These are phyloP conservation scores for Euphorbia corollata DNA, from an alignment of 441 rosid species.

Conservation along the genomic window DNA sequence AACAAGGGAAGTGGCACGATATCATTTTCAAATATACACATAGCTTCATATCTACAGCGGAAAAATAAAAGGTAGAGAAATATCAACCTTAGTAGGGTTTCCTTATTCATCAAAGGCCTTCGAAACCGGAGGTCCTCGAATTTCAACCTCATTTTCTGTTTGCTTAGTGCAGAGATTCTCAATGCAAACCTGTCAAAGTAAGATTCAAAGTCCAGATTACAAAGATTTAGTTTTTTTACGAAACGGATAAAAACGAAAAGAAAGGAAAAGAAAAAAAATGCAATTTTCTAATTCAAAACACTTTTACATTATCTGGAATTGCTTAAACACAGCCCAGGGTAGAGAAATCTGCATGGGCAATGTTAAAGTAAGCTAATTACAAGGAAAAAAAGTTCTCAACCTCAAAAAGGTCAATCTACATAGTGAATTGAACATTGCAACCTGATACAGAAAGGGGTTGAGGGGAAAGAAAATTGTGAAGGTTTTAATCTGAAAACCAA, in stretches of 20 bases:
- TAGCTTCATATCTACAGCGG: conserved; percentile 1
- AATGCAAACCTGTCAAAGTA: conserved; percentile 50
- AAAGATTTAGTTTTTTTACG: neutral
- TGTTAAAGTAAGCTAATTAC: neutral
- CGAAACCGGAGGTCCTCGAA: conserved; percentile 88
- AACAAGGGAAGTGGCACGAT: neutral
- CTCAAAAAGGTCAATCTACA: neutral
- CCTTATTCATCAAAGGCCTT: conserved; percentile 90
- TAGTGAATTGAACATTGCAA: neutral
- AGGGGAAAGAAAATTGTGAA: too few relatives aligned
- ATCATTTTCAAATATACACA: neutral
- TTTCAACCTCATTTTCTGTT: conserved; percentile 66
- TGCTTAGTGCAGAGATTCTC: conserved; percentile 67
- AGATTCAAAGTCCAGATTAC: conserved; percentile 13
- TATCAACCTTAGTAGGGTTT: conserved; percentile 80
- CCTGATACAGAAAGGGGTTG: too few relatives aligned
- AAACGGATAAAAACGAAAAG: neutral
- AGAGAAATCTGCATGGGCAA: neutral
- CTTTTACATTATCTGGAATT: neutral
- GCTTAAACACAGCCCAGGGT: neutral
- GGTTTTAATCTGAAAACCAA: too few relatives aligned
- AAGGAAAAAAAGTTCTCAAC: neutral
- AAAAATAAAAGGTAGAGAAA: conserved; percentile 19
- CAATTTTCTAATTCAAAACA: neutral
- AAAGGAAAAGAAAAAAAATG: conserved; percentile 1